These are phyloP conservation scores for Medicago arabica DNA, from an alignment of 306 rosid genomes.

Conservation along the genomic window DNA sequence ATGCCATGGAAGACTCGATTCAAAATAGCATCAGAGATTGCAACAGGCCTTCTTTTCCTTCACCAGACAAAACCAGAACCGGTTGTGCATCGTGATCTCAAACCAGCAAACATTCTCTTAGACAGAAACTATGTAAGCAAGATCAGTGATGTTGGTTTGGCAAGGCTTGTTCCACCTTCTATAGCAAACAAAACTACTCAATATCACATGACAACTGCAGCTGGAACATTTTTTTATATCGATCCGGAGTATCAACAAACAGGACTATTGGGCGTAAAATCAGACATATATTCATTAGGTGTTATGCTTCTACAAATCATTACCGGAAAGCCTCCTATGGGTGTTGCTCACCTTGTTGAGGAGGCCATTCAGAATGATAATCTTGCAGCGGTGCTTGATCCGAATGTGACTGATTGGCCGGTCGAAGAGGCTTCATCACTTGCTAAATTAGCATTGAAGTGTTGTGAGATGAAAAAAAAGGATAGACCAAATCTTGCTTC, in stretches of 20 bases:
- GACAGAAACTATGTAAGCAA: slow-evolving; percentile 63
- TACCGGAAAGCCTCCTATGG: slow-evolving; percentile 76
- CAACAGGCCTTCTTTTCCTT: slow-evolving; percentile 72
- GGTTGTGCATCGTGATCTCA: slow-evolving; percentile 80
- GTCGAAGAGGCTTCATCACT: slow-evolving; percentile 55
- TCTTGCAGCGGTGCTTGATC: slow-evolving; percentile 59
- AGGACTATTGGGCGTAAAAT: slow-evolving; percentile 75
- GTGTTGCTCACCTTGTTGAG: slow-evolving; percentile 60
- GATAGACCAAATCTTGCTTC: slow-evolving; percentile 71
- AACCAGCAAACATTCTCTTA: slow-evolving; percentile 80
- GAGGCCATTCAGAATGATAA: slow-evolving; percentile 60
- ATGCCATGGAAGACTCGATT: slow-evolving; percentile 69
- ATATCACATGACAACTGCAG: slow-evolving; percentile 70
- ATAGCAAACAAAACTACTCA: slow-evolving; percentile 55
- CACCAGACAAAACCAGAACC: slow-evolving; percentile 82
- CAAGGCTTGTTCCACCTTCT: slow-evolving; percentile 73
- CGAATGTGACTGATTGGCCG: slow-evolving; percentile 73
- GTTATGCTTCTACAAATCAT: slow-evolving; percentile 72
- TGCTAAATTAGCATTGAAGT: slow-evolving; percentile 69
- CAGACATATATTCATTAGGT: slow-evolving; percentile 81
- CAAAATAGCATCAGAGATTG: slow-evolving; percentile 77
- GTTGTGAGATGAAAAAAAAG: slow-evolving; percentile 78
- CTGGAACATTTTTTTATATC: slow-evolving; percentile 84
- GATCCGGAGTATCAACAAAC: slow-evolving; percentile 91
- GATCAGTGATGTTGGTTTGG: slow-evolving; percentile 75